These are phyloP conservation scores for Tulasnella sp. DNA, from an alignment of 768 basidiomycete species.

Conservation along the genomic window DNA sequence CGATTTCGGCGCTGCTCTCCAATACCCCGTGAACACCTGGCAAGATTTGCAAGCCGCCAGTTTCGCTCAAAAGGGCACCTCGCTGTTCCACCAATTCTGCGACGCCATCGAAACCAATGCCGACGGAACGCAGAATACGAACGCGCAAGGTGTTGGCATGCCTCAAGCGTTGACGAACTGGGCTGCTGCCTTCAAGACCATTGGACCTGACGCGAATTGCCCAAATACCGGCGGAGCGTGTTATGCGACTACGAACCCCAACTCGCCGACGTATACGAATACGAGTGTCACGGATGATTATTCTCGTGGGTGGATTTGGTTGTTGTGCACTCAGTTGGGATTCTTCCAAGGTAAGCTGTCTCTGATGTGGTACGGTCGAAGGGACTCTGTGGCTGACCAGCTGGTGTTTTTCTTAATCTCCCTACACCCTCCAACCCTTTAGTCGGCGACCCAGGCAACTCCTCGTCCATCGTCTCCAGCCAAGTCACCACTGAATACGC, in stretches of 20 bases:
- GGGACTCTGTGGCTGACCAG: neutral
- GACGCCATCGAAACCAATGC: constrained; percentile 16
- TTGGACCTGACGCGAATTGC: neutral
- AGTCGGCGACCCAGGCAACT: constrained; percentile 17
- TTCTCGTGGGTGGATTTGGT: constrained; percentile 9
- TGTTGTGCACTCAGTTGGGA: constrained; percentile 10
- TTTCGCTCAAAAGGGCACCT: neutral
- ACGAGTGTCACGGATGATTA: neutral
- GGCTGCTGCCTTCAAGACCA: constrained; percentile 4
- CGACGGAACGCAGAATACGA: neutral
- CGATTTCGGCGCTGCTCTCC: constrained; percentile 3
- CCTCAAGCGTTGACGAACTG: neutral
- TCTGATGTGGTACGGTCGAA: neutral
- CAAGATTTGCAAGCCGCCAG: neutral
- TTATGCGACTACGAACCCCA: neutral
- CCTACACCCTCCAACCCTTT: neutral
- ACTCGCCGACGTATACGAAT: neutral
- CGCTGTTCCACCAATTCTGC: constrained; percentile 18
- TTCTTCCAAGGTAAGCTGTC: constrained; percentile 8
- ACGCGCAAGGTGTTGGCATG: neutral
- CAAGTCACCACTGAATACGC: constrained; percentile 5
- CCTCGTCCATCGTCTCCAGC: constrained; percentile 9
- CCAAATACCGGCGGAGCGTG: neutral
- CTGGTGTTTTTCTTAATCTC: neutral
- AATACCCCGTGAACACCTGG: constrained; percentile 10